Evolutionary conservation across 192 early-diverging fungal species (phyloP).

Genomic region (Chytriomyces hyalinus): DNA sequence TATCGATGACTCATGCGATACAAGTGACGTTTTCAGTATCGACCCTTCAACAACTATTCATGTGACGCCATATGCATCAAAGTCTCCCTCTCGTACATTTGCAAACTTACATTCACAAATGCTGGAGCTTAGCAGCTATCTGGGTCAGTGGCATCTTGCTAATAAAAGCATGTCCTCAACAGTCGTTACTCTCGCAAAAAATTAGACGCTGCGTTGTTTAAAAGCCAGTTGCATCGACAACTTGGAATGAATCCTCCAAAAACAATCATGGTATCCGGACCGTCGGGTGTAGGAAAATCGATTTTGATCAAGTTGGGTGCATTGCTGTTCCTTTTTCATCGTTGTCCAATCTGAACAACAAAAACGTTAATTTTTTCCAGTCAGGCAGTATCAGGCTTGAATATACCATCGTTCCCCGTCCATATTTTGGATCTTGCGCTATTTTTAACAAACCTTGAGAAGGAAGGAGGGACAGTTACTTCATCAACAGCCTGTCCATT

Average conservation of each 20-base stretch:
- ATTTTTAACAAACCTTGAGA: constrained; percentile 5
- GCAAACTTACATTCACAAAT: no score
- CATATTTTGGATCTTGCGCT: constrained; percentile 7
- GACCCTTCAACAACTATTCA: no score
- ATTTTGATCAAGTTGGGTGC: constrained; percentile 5
- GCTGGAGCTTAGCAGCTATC: no score
- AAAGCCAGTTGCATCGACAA: constrained; percentile 4
- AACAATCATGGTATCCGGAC: constrained; percentile 2
- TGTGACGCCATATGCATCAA: no score
- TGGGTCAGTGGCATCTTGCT: no score
- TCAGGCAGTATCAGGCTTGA: not conserved
- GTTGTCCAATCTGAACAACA: not conserved
- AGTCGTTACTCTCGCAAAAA: not conserved
- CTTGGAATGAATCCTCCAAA: constrained; percentile 10
- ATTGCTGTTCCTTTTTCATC: not conserved
- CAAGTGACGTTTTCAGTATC: no score
- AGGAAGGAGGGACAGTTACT: not conserved
- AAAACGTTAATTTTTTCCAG: not conserved
- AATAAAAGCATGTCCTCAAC: not conserved
- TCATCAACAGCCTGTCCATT: constrained; percentile 1
- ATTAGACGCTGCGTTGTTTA: constrained; percentile 3
- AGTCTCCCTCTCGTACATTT: no score
- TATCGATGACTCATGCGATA: no score
- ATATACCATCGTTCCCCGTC: not conserved
- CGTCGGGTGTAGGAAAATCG: constrained; percentile 19